Conservation (phyloP, 176 grass and related monocot species). For the Phoenix roebelenii region DNA sequence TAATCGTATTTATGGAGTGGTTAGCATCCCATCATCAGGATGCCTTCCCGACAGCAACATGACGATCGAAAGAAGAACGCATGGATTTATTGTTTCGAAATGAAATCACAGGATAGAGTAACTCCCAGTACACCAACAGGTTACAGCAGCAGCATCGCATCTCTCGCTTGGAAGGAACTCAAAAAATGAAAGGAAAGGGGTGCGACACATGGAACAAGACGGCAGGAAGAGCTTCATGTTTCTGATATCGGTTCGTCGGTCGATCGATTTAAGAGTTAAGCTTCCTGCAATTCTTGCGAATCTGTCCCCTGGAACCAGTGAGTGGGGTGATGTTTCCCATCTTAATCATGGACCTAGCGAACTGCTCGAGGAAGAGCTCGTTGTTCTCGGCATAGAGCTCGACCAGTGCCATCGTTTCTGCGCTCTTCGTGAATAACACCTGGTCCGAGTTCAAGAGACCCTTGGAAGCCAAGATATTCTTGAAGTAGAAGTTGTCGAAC, state of each 20-base stretch:
- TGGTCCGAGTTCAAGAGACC: constrained; percentile 82
- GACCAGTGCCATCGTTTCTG: constrained; percentile 46
- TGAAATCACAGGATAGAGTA: too few species aligned
- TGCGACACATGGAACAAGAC: too few species aligned
- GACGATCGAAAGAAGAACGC: too few species aligned
- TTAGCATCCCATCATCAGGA: too few species aligned
- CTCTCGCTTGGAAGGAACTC: too few species aligned
- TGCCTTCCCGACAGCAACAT: too few species aligned
- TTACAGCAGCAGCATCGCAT: too few species aligned
- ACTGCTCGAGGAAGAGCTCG: constrained; percentile 72
- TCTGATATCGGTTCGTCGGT: not conserved
- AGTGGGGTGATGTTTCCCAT: constrained; percentile 81
- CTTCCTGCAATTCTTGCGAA: constrained; percentile 87
- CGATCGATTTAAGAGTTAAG: constrained; percentile 29
- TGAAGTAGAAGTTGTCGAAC: constrained; percentile 90
- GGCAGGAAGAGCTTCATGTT: too few species aligned
- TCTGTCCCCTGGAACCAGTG: constrained; percentile 50
- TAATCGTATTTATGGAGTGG: too few species aligned
- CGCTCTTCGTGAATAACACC: constrained; percentile 57
- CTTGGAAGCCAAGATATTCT: constrained; percentile 53
- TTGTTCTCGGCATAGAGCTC: constrained; percentile 54
- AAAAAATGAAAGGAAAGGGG: too few species aligned
- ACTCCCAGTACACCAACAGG: too few species aligned
- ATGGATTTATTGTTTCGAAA: too few species aligned
- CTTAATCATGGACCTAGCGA: constrained; percentile 76